These are phyloP conservation scores for Malus hybrid DNA, from an alignment of 331 rosid species.

Conservation along the genomic window DNA sequence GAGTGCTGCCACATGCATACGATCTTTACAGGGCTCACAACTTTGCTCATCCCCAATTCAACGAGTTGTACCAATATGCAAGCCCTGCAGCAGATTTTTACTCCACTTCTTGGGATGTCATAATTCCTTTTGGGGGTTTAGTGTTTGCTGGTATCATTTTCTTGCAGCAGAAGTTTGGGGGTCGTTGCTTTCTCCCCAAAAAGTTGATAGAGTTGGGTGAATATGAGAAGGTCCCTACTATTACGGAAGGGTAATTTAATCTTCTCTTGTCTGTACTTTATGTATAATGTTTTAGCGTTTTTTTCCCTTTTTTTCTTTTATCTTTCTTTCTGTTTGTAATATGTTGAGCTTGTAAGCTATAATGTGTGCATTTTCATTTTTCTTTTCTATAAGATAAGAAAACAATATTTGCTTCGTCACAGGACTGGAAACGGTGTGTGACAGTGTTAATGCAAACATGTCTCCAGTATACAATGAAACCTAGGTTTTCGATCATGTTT, in stretches of 20 bases:
- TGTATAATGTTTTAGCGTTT: background rate
- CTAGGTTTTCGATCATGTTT: no score
- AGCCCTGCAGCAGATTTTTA: conserved; percentile 39
- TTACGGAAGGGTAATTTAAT: background rate
- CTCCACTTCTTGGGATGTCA: conserved; percentile 52
- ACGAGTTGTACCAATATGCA: conserved; percentile 28
- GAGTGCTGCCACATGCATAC: conserved; percentile 52
- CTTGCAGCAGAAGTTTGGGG: conserved; percentile 59
- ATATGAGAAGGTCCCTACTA: conserved; percentile 28
- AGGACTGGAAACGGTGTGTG: no score
- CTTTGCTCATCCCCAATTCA: background rate
- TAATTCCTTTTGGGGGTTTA: conserved; percentile 35
- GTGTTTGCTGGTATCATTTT: conserved; percentile 34
- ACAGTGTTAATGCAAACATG: no score
- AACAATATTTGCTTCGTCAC: background rate
- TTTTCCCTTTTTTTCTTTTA: background rate
- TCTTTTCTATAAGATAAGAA: background rate
- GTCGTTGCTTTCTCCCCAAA: conserved; percentile 31
- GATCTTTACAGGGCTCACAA: conserved; percentile 41
- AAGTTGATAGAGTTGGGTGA: conserved; percentile 19
- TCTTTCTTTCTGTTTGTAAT: background rate
- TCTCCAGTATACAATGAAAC: no score
- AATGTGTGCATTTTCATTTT: background rate
- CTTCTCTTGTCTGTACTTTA: background rate
- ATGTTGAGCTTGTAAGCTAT: background rate